A percentile compares a stretch with the other conserved stretches of the same genome.
phyloP scores from a whole-genome alignment of 2,329 filamentous ascomycete genomes.

The Penicillium sumatraense region DNA sequence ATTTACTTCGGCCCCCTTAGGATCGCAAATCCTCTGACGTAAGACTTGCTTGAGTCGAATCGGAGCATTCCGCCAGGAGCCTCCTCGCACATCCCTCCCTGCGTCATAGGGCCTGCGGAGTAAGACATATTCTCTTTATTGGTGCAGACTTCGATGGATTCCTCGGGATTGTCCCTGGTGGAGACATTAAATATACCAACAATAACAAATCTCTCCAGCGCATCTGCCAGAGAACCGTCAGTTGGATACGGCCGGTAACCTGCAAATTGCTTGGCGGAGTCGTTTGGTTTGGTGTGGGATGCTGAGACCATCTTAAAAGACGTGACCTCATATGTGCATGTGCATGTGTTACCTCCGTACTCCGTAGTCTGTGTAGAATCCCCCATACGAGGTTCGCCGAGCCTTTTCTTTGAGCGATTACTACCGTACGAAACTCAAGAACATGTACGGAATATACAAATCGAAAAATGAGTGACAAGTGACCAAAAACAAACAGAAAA shows the following conservation, averaged over 20 bases:
- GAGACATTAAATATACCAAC: background rate
- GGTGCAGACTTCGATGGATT: conserved; percentile 1
- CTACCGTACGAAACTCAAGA: background rate
- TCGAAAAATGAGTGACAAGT: background rate
- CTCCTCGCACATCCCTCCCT: conserved; percentile 3
- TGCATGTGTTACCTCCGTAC: too few species aligned
- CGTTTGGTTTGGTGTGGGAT: background rate
- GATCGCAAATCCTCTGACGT: conserved; percentile 17
- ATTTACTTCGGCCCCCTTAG: background rate
- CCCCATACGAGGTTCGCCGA: background rate
- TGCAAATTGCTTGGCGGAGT: background rate
- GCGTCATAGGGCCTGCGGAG: conserved; percentile 14
- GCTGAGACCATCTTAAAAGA: background rate
- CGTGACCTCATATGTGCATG: background rate
- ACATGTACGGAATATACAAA: too few species aligned
- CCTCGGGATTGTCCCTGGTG: conserved; percentile 2
- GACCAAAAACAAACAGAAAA: background rate
- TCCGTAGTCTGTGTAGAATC: background rate
- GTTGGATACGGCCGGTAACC: background rate
- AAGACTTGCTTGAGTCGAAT: conserved; percentile 10
- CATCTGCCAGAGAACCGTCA: background rate
- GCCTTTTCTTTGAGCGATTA: background rate
- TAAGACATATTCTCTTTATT: conserved; percentile 9
- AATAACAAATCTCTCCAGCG: background rate
- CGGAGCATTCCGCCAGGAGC: conserved; percentile 19